Evolutionary conservation across 2,329 filamentous ascomycete species (phyloP).

Genomic region (Phyllosticta ampelicida): DNA sequence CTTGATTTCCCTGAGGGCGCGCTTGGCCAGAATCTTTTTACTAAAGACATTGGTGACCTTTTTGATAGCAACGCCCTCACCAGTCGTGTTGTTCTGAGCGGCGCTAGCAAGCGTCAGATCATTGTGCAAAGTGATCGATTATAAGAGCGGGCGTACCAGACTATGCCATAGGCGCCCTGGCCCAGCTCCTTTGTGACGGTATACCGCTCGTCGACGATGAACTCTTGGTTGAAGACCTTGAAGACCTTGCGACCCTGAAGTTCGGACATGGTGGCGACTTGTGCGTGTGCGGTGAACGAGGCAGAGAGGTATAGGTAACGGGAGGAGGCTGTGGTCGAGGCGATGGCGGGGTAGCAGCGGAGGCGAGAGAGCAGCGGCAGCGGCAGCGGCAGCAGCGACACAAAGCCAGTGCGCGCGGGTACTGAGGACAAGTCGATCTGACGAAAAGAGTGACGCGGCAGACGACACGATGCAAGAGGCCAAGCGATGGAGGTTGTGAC

Average conservation of each 20-base stretch:
- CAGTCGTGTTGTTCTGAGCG: conserved; percentile 80
- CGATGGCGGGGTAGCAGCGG: neutral
- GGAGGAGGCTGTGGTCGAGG: neutral
- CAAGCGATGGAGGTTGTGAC: neutral
- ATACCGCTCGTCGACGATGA: conserved; percentile 95
- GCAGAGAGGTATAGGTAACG: neutral
- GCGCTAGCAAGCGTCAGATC: conserved; percentile 48
- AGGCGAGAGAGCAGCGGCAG: neutral
- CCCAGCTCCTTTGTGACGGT: conserved; percentile 98
- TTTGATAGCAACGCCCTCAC: conserved; percentile 95
- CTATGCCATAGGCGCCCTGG: conserved; percentile 96
- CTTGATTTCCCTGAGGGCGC: conserved; percentile 96
- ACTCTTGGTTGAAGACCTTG: conserved; percentile 99
- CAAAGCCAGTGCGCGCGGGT: neutral
- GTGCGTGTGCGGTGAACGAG: neutral
- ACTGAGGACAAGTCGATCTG: neutral
- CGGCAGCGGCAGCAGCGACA: neutral
- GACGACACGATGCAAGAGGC: neutral
- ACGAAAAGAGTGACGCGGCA: neutral
- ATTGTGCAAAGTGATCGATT: conserved; percentile 12
- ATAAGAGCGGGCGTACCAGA: conserved; percentile 58
- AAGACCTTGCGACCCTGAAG: conserved; percentile 75
- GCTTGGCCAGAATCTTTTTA: conserved; percentile 99
- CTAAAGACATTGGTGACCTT: conserved; percentile 99
- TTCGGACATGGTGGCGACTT: conserved; percentile 41